Conservation (phyloP, 345 rosid genomes). For the Gynandropsis gynandra region DNA sequence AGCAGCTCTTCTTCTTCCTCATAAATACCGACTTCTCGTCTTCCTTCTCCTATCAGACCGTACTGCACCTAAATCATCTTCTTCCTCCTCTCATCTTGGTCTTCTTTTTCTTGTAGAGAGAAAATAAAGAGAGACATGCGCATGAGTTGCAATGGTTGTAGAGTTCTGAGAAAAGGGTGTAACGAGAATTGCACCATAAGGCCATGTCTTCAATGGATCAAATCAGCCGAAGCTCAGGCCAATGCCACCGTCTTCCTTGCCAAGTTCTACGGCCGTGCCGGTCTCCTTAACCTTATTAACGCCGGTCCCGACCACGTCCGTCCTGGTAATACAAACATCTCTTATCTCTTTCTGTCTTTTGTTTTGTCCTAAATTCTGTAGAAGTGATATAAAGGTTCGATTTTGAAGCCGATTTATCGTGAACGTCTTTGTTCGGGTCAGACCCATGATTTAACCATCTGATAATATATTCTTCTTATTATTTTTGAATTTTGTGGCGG, state of each 20-base stretch:
- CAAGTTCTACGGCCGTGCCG: slow-evolving; percentile 95
- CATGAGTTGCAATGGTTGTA: slow-evolving; percentile 97
- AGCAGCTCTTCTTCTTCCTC: slow-evolving; percentile 7
- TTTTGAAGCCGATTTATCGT: no score
- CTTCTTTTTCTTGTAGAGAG: neutral
- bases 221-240: slow-evolving; percentile 76
- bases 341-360: neutral
- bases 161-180: slow-evolving; percentile 95
- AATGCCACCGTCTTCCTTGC: slow-evolving; percentile 97
- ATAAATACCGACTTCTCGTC: slow-evolving; percentile 8
- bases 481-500: no score
- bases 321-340: slow-evolving; percentile 49
- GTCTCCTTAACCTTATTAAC: slow-evolving; percentile 93
- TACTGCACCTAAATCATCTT: slow-evolving; percentile 17
- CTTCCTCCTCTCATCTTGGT: neutral
- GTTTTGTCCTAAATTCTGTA: neutral
- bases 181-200: slow-evolving; percentile 83
- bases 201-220: slow-evolving; percentile 98
- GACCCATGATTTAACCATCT: no score
- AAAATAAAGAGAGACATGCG: slow-evolving; percentile 35
- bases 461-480: no score
- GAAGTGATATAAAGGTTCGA: no score
- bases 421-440: no score
- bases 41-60: slow-evolving; percentile 15
- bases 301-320: slow-evolving; percentile 93